Base-by-base conservation (phyloP, 495 filamentous ascomycete species). In the Oidiodendron maius region DNA sequence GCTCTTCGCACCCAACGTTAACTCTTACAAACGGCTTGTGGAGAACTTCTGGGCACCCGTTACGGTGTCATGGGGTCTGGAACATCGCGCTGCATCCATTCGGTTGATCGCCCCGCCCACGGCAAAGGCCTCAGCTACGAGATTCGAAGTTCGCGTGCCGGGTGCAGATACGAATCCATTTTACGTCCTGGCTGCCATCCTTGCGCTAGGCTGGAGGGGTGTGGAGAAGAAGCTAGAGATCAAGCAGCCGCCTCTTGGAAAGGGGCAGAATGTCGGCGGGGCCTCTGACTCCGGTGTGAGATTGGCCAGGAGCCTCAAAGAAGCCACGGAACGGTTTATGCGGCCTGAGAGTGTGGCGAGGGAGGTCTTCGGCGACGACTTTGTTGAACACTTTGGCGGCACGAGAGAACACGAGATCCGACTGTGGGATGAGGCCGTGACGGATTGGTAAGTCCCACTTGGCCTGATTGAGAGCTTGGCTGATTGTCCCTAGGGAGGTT, bases 11-110 rank as follows among this genome's bases (percentile, higher is more conserved):
- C 93, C 93, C 1, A 98, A 89, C 4, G 77, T 98, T 63, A 98
- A 98, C 67, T 91, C 86, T 51, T 98, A 97, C 71, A 98, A 98
- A 63, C 83, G 94, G 1, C 75, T 98, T 1, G 93, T 98, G 10
- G 93, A 98, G 72, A 97, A 97, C 63, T 96, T 95, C 68, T 97
- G 94, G 94, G 93, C 93, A 0, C 93, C 93, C 0, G 91, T 98
- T 4, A 96, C 90, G 0, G 93, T 96, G 1, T 94, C 87, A 2
- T 98, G 93, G 94, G 93, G 94, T 1, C 64, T 96, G 6, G 93
- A 97, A 64, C 93, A 98, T 57, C 86, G 93, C 32, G 89, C 89
- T 1, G 93, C 93, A 0, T 94, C 87, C 0, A 86, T 98, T 46
- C 77, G 94, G 5, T 63, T 98, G 18, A 96, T 97, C 56, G 77